Evolutionary conservation across 805 yeast species (phyloP), one percentile per base, ranked within the genome.

Genomic region (Hanseniaspora meyeri): DNA sequence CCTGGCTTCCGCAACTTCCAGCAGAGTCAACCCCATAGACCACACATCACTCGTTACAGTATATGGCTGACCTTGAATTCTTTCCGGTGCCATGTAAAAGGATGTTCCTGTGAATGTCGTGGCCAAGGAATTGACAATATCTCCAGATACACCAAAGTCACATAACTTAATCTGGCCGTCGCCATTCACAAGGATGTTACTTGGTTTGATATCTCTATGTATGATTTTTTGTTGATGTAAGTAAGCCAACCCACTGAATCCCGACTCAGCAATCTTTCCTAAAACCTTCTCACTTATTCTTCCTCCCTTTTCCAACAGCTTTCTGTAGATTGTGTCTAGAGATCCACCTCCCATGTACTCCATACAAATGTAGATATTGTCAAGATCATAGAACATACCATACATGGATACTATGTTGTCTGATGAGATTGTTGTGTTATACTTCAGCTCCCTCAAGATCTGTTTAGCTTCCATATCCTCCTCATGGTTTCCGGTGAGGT

Each of bases 121-220:
- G 1, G 97, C 97, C 49, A 93, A 73, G 0, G 96, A 88, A 68
- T 93, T 85, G 36, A 91, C 96, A 19, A 93, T 96, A 65, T 88
- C 96, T 11, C 98, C 98, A 65, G 95, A 84, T 31, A 93, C 98
- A 20, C 98, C 98, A 72, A 93, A 93, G 71, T 93, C 98, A 71
- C 97, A 91, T 53, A 93, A 72, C 67, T 93, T 93, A 52, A 91
- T 90, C 64, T 85, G 83, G 2, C 98, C 98, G 19, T 72, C 62
- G 3, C 71, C 66, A 65, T 87, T 90, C 29, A 93, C 70, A 57
- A 93, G 70, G 57, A 93, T 90, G 66, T 93, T 93, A 60, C 90
- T 95, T 1, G 98, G 98, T 66, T 93, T 93, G 62, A 93, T 90
- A 69, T 93, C 98, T 60, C 98, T 76, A 68, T 93, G 98, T 61